phyloP scores from a whole-genome alignment of 345 rosid species.

The Turnera subulata region DNA sequence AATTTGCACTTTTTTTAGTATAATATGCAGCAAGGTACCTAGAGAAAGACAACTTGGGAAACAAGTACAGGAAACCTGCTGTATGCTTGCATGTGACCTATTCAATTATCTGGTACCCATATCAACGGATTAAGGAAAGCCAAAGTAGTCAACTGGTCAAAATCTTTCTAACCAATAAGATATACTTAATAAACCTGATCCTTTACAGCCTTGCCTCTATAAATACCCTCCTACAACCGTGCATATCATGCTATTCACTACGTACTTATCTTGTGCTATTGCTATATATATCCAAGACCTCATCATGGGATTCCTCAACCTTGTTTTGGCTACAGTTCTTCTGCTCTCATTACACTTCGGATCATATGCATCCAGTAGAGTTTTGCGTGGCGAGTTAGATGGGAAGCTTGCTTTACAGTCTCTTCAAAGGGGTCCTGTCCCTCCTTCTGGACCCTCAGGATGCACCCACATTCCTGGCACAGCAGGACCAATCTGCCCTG shows the following conservation, averaged over 20 bases:
- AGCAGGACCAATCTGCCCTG: not conserved
- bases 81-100: constrained; percentile 17
- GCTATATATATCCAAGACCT: not conserved
- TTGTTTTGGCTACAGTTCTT: not conserved
- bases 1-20: too few relatives aligned
- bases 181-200: not conserved
- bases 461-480: not conserved
- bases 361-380: not conserved
- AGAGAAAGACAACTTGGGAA: not conserved
- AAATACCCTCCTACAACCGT: constrained; percentile 1
- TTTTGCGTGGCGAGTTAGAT: not conserved
- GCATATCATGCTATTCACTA: not conserved
- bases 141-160: constrained; percentile 33
- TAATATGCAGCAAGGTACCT: not conserved
- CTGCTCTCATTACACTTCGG: not conserved
- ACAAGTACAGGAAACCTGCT: constrained; percentile 1
- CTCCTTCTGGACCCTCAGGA: not conserved
- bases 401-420: not conserved
- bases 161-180: constrained; percentile 13
- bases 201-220: not conserved
- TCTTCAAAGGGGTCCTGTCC: not conserved
- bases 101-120: constrained; percentile 11
- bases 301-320: constrained; percentile 19
- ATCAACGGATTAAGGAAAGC: not conserved
- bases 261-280: not conserved